These are phyloP conservation scores for Pholiota conissans DNA, from an alignment of 768 basidiomycete species.

Conservation along the genomic window DNA sequence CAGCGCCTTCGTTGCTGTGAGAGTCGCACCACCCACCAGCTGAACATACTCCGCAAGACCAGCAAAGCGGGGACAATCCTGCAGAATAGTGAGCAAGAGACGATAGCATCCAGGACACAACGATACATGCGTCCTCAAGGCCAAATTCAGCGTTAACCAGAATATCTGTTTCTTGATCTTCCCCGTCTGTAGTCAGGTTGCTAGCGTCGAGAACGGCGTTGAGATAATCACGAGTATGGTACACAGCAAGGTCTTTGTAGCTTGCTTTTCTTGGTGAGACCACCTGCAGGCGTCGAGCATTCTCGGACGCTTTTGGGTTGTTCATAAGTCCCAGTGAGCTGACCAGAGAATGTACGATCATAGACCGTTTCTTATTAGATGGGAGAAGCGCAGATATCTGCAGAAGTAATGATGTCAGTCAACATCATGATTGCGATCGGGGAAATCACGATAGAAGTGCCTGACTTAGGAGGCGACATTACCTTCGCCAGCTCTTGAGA, in stretches of 20 bases:
- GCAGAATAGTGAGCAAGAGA: constrained; percentile 2
- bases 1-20: constrained; percentile 70
- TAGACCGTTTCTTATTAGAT: constrained; percentile 66
- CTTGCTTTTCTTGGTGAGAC: constrained; percentile 57
- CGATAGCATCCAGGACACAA: not conserved
- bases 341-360: constrained; percentile 65
- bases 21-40: constrained; percentile 73
- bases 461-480: not conserved
- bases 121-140: constrained; percentile 32
- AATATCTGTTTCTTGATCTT: not conserved
- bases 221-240: constrained; percentile 74
- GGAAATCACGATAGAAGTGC: no score
- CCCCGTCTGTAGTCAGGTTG: constrained; percentile 24
- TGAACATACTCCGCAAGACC: constrained; percentile 69
- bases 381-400: constrained; percentile 56
- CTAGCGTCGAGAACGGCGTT: constrained; percentile 49
- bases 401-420: not conserved
- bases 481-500: constrained; percentile 27
- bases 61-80: constrained; percentile 85
- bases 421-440: not conserved
- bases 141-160: constrained; percentile 46
- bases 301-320: constrained; percentile 19
- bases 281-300: constrained; percentile 36
- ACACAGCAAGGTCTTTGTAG: constrained; percentile 55
- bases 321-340: constrained; percentile 51